Percentiles rank a stretch among this genome's conserved stretches.
Evolutionary conservation across 352 stramenopile genomes (phyloP).

Genomic region (Ophiocytium majus): DNA sequence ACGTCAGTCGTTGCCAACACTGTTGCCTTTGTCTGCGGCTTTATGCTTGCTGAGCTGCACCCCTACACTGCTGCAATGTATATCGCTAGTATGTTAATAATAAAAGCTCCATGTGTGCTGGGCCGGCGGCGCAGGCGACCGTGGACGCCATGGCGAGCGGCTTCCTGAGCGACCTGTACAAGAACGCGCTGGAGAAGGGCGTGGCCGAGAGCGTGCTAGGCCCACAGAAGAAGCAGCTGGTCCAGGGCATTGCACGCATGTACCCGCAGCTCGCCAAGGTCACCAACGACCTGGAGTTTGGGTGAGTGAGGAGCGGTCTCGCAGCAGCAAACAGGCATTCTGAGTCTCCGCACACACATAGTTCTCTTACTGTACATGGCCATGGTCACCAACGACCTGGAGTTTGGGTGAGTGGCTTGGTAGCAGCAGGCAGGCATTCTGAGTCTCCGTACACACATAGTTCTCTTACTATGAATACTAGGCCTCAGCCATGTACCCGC

Average conservation of each 20-base stretch:
- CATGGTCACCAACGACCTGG: conserved; percentile 26
- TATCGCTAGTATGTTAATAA: too few species aligned
- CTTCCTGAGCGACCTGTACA: conserved; percentile 42
- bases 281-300: conserved; percentile 36
- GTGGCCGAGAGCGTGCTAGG: conserved; percentile 41
- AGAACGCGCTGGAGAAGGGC: conserved; percentile 50
- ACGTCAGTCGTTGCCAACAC: too few species aligned
- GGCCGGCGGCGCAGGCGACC: conserved; percentile 34
- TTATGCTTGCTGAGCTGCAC: too few species aligned
- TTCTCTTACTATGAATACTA: too few species aligned
- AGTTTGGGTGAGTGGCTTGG: conserved; percentile 36
- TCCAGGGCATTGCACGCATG: background rate
- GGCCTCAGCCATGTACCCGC: too few species aligned
- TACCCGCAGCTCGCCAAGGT: conserved; percentile 40
- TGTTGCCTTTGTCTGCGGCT: too few species aligned
- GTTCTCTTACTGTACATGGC: conserved; percentile 35
- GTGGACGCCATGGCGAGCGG: conserved; percentile 46
- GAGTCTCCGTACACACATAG: too few species aligned
- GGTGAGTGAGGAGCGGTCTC: conserved; percentile 15
- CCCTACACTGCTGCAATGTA: too few species aligned
- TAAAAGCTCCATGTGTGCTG: too few species aligned
- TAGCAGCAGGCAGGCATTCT: too few species aligned
- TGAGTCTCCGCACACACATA: too few species aligned
- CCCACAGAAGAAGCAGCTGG: conserved; percentile 28
- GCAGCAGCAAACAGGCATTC: too few species aligned